phyloP scores from a whole-genome alignment of 805 yeast genomes.

The Metschnikowia anglica region DNA sequence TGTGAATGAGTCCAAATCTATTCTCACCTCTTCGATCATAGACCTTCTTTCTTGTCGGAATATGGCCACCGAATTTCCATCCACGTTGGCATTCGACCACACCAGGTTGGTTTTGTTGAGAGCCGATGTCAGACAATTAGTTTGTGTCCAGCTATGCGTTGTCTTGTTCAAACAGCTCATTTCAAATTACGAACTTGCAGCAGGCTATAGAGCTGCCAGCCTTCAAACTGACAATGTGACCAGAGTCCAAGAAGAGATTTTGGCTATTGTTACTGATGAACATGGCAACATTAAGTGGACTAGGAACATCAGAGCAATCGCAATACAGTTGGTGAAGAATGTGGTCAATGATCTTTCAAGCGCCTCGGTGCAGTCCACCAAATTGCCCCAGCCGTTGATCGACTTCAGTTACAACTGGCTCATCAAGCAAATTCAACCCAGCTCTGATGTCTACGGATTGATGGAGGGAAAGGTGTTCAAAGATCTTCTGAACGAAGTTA shows the following conservation, averaged over 20 bases:
- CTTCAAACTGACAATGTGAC: conserved; percentile 38
- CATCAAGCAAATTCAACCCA: conserved; percentile 81
- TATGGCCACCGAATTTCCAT: conserved; percentile 80
- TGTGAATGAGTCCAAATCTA: conserved; percentile 32
- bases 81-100: conserved; percentile 80
- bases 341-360: conserved; percentile 22
- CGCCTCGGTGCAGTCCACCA: conserved; percentile 18
- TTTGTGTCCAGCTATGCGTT: conserved; percentile 72
- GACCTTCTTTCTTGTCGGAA: conserved; percentile 72
- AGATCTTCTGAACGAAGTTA: conserved; percentile 43
- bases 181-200: conserved; percentile 33
- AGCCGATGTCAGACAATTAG: conserved; percentile 83
- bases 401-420: conserved; percentile 77
- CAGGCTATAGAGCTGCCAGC: conserved; percentile 13
- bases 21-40: conserved; percentile 53
- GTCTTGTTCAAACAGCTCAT: conserved; percentile 71
- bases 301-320: conserved; percentile 67
- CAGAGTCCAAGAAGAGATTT: conserved; percentile 64
- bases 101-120: conserved; percentile 72
- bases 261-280: conserved; percentile 79
- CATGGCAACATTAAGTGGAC: conserved; percentile 92
- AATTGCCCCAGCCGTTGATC: conserved; percentile 41
- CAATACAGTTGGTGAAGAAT: conserved; percentile 61
- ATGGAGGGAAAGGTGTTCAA: conserved; percentile 67
- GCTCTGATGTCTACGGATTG: conserved; percentile 69